Percentiles rank a stretch among this genome's conserved stretches.
Evolutionary conservation across 345 rosid genomes (phyloP).

Genomic region (Pugionium cornutum): DNA sequence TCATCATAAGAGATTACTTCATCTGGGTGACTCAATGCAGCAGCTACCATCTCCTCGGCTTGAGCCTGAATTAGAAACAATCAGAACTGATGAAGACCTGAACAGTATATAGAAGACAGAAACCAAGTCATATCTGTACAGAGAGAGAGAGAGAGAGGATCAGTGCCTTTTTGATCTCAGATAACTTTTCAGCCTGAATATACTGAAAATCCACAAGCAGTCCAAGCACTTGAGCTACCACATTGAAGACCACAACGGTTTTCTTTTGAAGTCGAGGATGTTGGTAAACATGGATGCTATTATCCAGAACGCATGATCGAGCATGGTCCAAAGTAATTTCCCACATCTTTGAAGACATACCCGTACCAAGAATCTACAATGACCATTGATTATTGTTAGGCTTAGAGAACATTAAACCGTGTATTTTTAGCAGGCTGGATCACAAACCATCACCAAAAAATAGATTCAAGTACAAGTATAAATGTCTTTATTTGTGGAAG

Average conservation of each 20-base stretch:
- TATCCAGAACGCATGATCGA: conserved; percentile 73
- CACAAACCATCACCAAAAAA: conserved; percentile 10
- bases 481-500: not conserved
- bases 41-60: conserved; percentile 62
- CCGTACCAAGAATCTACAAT: conserved; percentile 87
- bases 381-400: conserved; percentile 7
- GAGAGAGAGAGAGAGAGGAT: conserved; percentile 18
- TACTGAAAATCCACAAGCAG: conserved; percentile 68
- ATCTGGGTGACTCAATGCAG: conserved; percentile 65
- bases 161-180: conserved; percentile 80
- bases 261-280: conserved; percentile 60
- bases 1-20: conserved; percentile 69
- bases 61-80: conserved; percentile 53
- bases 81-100: not conserved
- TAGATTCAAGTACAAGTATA: not conserved
- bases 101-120: conserved; percentile 16
- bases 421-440: not conserved
- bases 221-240: conserved; percentile 87
- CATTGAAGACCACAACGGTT: conserved; percentile 86
- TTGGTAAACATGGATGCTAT: conserved; percentile 58
- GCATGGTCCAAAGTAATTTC: conserved; percentile 92
- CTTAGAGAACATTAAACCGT: not conserved
- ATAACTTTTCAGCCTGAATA: conserved; percentile 62
- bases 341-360: conserved; percentile 99
- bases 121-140: not conserved